These are phyloP conservation scores for Cladosporium colombiae DNA, from an alignment of 2,329 filamentous ascomycete genomes.

Conservation along the genomic window DNA sequence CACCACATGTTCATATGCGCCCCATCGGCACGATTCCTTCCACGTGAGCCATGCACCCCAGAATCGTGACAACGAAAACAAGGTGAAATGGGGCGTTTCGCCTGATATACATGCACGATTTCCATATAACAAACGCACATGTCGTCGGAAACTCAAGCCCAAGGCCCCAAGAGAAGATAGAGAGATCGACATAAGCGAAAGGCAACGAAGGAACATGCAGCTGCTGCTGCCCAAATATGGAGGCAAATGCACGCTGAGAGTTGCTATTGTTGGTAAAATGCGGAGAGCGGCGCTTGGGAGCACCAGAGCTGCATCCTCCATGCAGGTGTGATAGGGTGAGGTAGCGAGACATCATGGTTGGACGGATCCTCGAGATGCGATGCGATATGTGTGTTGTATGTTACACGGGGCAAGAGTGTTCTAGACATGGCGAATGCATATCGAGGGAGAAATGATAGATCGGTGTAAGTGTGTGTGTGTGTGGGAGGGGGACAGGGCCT, in stretches of 20 bases:
- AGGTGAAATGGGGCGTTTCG: too few relatives aligned
- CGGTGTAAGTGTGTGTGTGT: background rate
- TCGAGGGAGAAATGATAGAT: background rate
- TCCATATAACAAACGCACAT: background rate
- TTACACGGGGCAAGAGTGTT: background rate
- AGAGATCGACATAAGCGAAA: background rate
- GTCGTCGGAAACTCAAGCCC: background rate
- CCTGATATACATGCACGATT: background rate
- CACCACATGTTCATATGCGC: too few relatives aligned
- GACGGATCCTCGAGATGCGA: background rate
- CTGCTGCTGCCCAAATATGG: background rate
- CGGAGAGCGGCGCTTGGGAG: background rate
- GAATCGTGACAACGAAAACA: too few relatives aligned
- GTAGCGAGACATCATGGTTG: background rate
- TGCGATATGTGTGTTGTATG: background rate
- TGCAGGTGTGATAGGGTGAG: background rate
- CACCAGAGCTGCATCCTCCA: too few relatives aligned
- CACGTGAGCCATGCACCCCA: background rate
- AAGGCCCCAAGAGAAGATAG: background rate
- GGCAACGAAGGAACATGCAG: background rate
- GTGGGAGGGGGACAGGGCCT: background rate
- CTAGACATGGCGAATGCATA: background rate
- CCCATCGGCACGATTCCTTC: too few relatives aligned
- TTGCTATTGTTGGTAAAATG: background rate
- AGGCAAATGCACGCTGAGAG: background rate